phyloP scores from a whole-genome alignment of 75 land plant genomes.

The Sequoia sempervirens region DNA sequence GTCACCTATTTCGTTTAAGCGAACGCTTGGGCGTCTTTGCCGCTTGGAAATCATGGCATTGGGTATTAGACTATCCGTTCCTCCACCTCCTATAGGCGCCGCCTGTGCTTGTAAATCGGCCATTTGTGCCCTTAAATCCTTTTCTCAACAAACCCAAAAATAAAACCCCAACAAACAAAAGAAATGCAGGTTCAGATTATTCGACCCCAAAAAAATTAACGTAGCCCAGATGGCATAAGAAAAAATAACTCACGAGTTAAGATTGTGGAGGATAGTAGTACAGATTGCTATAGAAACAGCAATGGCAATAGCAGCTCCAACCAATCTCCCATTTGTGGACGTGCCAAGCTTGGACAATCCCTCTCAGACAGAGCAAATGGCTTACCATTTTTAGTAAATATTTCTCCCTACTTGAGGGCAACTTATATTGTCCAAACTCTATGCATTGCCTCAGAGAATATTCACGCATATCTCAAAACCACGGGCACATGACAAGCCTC shows the following conservation, averaged over 20 bases:
- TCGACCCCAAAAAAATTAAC: no score
- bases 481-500: not conserved
- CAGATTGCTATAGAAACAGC: not conserved
- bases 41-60: constrained; percentile 36
- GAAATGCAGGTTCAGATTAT: not conserved
- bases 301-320: not conserved
- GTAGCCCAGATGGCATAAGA: not conserved
- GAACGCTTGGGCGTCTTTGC: constrained; percentile 75
- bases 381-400: not conserved
- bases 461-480: not conserved
- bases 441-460: not conserved
- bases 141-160: not conserved
- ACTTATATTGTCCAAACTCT: not conserved
- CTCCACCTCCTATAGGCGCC: not conserved
- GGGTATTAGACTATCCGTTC: constrained; percentile 5
- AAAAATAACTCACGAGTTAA: not conserved
- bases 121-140: constrained; percentile 5
- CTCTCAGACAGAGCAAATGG: not conserved
- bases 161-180: not conserved
- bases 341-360: not conserved
- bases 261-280: not conserved
- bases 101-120: constrained; percentile 8
- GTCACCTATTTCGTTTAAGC: constrained; percentile 70
- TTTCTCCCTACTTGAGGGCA: not conserved
- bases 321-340: not conserved